Conservation (phyloP, 2,329 filamentous ascomycete species). For the Colletotrichum tabaci region DNA sequence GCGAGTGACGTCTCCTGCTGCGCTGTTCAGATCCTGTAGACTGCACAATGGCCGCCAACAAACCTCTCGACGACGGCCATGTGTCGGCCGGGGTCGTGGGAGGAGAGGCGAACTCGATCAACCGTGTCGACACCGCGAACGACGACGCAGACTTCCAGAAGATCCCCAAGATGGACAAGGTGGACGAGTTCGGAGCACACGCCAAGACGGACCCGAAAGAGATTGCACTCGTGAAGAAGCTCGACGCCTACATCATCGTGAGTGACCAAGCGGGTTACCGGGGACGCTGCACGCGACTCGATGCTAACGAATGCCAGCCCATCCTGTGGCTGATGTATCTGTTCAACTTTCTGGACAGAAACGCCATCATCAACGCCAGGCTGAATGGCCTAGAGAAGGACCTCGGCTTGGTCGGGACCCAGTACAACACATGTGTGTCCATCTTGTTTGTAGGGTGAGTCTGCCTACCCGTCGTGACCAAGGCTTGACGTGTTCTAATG, state of each 20-base stretch:
- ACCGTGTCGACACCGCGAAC: conserved; percentile 6
- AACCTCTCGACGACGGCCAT: neutral
- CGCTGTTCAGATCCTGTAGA: neutral
- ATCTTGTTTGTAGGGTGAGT: conserved; percentile 50
- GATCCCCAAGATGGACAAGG: conserved; percentile 41
- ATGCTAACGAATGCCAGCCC: conserved; percentile 43
- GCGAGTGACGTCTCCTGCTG: neutral
- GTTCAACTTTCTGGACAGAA: conserved; percentile 58
- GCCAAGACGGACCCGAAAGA: conserved; percentile 57
- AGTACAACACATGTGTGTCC: conserved; percentile 52
- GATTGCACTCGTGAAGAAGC: conserved; percentile 56
- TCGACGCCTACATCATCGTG: conserved; percentile 56
- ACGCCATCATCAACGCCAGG: conserved; percentile 70
- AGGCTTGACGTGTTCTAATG: neutral
- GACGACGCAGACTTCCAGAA: conserved; percentile 18
- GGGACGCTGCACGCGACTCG: neutral
- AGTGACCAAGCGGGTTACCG: neutral
- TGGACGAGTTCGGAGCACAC: conserved; percentile 56
- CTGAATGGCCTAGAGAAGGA: conserved; percentile 68
- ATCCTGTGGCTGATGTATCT: conserved; percentile 55
- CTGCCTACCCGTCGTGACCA: neutral
- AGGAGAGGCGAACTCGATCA: conserved; percentile 3
- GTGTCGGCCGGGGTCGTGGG: neutral
- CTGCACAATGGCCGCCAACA: neutral
- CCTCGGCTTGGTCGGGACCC: conserved; percentile 60